Base-by-base conservation (phyloP, 73 alveolate species). In the Uronychia setigera region DNA sequence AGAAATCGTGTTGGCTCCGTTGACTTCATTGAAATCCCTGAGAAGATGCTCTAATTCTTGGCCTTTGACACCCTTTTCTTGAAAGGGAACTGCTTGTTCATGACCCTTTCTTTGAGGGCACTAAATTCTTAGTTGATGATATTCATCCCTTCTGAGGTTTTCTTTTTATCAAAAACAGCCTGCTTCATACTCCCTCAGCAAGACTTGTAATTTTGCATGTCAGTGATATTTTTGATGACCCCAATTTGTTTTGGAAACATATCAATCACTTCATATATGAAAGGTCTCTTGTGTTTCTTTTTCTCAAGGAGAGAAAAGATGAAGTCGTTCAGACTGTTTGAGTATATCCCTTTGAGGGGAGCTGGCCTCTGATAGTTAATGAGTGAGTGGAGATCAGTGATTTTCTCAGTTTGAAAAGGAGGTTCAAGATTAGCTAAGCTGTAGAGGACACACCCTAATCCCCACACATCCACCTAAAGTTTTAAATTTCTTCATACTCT, bases 391-490 rank as follows among this genome's bases (percentile, higher is more conserved):
- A 46, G 19, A 46, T 46, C 67, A 46, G 67, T 46, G 67, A 85
- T 85, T 5, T 32, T 85, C 29, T 85, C 86, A 14, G 35, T 84
- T 30, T 77, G 9, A 46, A 80, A 85, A 19, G 91, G 91, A 1
- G 86, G 87, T 60, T 85, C 91, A 1, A 85, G 74, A 76, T 79
- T 32, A 19, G 86, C 74, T 80, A 78, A 33, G 31, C 77, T 80
- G 74, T 85, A 85, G 32, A 85, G 32, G 0, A 79, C 91, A 46
- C 79, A 83, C 27, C 91, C 91, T 26, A 85, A 76, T 13, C 81
- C 86, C 87, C 86, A 85, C 13, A 85, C 60, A 31, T 85, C 91
- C 26, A 34, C 77, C 58, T 46, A 11, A n/a, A n/a, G n/a, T 19
- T 46, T 46, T 46, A 46, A 19, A 46, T 19, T 46, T 5, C 67